phyloP scores from a whole-genome alignment of 2,329 filamentous ascomycete species.

The Beauveria scarabaeidicola region DNA sequence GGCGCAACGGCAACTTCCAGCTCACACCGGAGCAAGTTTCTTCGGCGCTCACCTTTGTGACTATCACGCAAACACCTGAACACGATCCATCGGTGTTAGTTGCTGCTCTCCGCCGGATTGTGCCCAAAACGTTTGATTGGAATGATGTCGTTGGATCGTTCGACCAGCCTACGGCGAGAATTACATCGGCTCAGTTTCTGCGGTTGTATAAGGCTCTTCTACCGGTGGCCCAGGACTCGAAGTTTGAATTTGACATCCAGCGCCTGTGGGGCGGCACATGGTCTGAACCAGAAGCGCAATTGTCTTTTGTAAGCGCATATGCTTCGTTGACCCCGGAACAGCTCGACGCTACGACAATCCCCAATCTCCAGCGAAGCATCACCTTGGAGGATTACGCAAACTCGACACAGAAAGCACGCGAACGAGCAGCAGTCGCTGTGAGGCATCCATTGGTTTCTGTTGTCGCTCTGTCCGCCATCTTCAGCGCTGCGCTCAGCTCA shows the following conservation, averaged over 20 bases:
- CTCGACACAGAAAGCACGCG: slow-evolving; percentile 39
- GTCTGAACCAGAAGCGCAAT: slow-evolving; percentile 76
- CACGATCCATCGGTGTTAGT: slow-evolving; percentile 49
- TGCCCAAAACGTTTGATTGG: slow-evolving; percentile 59
- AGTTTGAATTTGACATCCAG: slow-evolving; percentile 65
- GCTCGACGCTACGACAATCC: slow-evolving; percentile 78
- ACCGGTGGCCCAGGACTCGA: slow-evolving; percentile 53
- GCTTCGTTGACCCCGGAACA: slow-evolving; percentile 65
- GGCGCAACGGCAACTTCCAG: slow-evolving; percentile 44
- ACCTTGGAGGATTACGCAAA: slow-evolving; percentile 48
- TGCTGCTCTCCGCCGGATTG: slow-evolving; percentile 52
- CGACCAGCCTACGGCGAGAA: slow-evolving; percentile 66
- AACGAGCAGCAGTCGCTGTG: slow-evolving; percentile 53
- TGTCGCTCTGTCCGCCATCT: slow-evolving; percentile 66
- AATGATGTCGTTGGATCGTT: slow-evolving; percentile 68
- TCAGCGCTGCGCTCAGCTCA: slow-evolving; percentile 55
- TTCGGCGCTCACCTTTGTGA: slow-evolving; percentile 61
- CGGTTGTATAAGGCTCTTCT: slow-evolving; percentile 71
- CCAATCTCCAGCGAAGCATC: slow-evolving; percentile 71
- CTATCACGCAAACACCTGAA: slow-evolving; percentile 47
- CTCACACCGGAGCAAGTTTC: slow-evolving; percentile 78
- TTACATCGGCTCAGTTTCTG: slow-evolving; percentile 74
- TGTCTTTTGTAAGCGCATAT: slow-evolving; percentile 90
- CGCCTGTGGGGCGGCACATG: slow-evolving; percentile 84
- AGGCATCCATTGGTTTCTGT: slow-evolving; percentile 84